Evolutionary conservation across 352 stramenopile genomes (phyloP).

Genomic region (Blastocystis sp.): DNA sequence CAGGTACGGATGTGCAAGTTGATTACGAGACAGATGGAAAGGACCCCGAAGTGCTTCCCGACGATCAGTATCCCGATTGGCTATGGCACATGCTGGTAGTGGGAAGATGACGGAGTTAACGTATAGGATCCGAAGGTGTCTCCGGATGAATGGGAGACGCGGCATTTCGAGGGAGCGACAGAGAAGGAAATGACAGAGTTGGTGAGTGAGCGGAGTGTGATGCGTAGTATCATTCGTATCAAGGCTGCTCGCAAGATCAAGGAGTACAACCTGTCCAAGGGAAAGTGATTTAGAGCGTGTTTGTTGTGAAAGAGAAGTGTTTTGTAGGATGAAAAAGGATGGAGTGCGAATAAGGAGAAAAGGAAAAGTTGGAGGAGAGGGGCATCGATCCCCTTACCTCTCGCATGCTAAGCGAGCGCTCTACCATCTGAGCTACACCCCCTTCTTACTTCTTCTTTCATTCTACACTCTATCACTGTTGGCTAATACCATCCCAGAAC

Average conservation of each 20-base stretch:
- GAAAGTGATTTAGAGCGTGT: conserved; percentile 40
- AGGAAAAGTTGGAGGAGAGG: conserved; percentile 40
- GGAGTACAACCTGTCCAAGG: conserved; percentile 46
- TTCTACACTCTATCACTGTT: too few relatives aligned
- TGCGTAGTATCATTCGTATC: conserved; percentile 22
- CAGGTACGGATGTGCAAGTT: background rate
- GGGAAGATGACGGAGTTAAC: background rate
- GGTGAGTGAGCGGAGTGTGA: background rate
- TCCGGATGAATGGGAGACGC: conserved; percentile 45
- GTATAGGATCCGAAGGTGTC: conserved; percentile 26
- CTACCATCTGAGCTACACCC: conserved; percentile 43
- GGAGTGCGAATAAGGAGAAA: too few relatives aligned
- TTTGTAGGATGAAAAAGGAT: background rate
- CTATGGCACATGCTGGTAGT: conserved; percentile 49
- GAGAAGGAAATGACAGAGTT: conserved; percentile 26
- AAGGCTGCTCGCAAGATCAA: conserved; percentile 8
- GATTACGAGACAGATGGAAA: conserved; percentile 6
- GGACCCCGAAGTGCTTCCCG: conserved; percentile 42
- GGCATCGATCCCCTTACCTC: conserved; percentile 42
- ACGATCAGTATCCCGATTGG: conserved; percentile 54
- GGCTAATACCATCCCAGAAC: too few relatives aligned
- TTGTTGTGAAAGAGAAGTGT: background rate
- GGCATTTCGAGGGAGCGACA: conserved; percentile 28
- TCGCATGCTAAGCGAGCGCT: conserved; percentile 50
- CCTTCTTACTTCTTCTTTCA: too few relatives aligned